Percentiles rank a stretch among this genome's conserved stretches.
These are phyloP conservation scores for Eremomyces bilateralis DNA, from an alignment of 495 filamentous ascomycete genomes.

Conservation along the genomic window DNA sequence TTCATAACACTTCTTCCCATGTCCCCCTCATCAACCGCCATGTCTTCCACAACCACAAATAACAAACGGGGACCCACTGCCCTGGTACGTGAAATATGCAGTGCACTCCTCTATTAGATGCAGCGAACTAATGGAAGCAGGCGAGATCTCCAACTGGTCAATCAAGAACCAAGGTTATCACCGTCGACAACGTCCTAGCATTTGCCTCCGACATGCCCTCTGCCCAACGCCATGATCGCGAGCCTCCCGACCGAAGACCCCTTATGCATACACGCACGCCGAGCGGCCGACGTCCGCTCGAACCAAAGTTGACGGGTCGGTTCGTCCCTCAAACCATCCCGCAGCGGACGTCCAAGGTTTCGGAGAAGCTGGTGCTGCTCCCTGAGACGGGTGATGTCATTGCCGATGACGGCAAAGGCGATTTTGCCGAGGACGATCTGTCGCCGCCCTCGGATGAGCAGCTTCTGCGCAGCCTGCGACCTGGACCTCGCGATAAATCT, in stretches of 20 bases:
- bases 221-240: slow-evolving; percentile 56
- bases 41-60: slow-evolving; percentile 11
- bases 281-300: slow-evolving; percentile 22
- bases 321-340: slow-evolving; percentile 38
- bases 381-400: slow-evolving; percentile 48
- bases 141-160: slow-evolving; percentile 11
- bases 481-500: slow-evolving; percentile 48
- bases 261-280: slow-evolving; percentile 20
- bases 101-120: not conserved
- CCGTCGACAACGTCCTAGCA: slow-evolving; percentile 88
- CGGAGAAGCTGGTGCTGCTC: slow-evolving; percentile 86
- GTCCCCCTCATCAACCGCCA: no score
- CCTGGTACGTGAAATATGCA: slow-evolving; percentile 20
- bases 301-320: slow-evolving; percentile 19
- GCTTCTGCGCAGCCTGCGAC: slow-evolving; percentile 1
- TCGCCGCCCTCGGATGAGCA: slow-evolving; percentile 66
- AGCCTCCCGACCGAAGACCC: slow-evolving; percentile 37
- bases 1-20: no score
- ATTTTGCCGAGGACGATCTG: slow-evolving; percentile 35
- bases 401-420: slow-evolving; percentile 30
- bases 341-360: slow-evolving; percentile 71
- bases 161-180: slow-evolving; percentile 52
- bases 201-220: slow-evolving; percentile 90
- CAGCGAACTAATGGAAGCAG: slow-evolving; percentile 25
- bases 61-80: slow-evolving; percentile 33